Base-by-base conservation (phyloP, 2,329 filamentous ascomycete genomes). In the Ascochyta rabiei region DNA sequence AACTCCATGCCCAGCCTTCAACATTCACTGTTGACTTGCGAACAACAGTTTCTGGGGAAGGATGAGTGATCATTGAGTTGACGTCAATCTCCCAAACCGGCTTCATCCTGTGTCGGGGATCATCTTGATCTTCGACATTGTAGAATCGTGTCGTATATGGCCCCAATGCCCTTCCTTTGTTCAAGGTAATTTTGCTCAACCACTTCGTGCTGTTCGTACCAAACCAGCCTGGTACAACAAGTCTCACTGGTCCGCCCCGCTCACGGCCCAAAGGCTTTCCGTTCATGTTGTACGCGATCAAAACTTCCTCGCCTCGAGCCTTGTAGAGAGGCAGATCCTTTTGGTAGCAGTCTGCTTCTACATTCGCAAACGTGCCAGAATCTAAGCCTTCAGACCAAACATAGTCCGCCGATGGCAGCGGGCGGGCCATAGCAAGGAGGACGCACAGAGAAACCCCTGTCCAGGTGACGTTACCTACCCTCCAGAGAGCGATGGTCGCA, bases 381-480 rank as follows among this genome's bases (percentile, higher is more conserved):
- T 73, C 71, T 6, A 72, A 48, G 3, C 69, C 69, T 9, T 69
- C 66, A 10, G 65, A 67, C 70, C 70, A 73, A 2, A 74, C 48
- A 35, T 60, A 73, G 4, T 39, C 23, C 2, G 61, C 62, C 4
- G 43, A 10, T 4, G 52, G 43, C 1, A 52, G n/a, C 4, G 59
- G 50, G 1, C 31, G 15, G 21, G 71, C 73, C 0, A 66, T 24
- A 0, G 30, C 19, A 2, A 75, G 57, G 6, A 75, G 46, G 12
- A 52, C 24, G 3, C 54, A 41, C 1, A 75, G 61, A 4, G 56
- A 57, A 1, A 75, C 70, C 5, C 74, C 73, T 0, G 72, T 72
- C 74, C 73, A 76, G 13, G 34, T 42, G 0, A 75, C 69, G 39
- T 76, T 76, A 0, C 74, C 73, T 1, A 75, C 57, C 2, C 72